Evolutionary conservation across 495 filamentous ascomycete species (phyloP), one percentile per base, ranked within the genome.

Genomic region (Cetradonia linearis): DNA sequence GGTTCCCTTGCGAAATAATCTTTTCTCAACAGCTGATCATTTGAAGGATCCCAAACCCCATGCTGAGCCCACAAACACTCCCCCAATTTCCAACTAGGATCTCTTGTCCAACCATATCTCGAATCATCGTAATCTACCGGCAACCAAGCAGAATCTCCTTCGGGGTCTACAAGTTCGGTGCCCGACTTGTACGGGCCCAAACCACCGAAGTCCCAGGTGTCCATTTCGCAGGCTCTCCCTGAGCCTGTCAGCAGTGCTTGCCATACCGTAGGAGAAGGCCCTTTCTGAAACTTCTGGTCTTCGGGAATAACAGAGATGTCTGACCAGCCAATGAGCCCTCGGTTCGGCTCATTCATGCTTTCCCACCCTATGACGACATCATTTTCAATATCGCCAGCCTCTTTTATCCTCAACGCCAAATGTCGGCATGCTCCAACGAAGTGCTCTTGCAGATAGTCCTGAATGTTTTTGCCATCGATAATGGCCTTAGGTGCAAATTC

Each of bases 11-110:
- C 77, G 66, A 98, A 98, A 71, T 97, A 97, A 67, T 94, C 85
- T 68, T 91, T 93, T 62, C 80, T 82, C 34, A 94, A 71, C 3
- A 98, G 74, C 16, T 80, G 81, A 68, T 96, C 89, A 8, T 78
- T 85, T 0, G 78, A 76, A 9, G 87, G 86, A 68, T 97, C 91
- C 93, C 93, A 98, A 0, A 97, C 83, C 5, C 90, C 91, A 72
- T 97, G 91, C 64, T 97, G 93, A 14, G 94, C 93, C 93, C 93
- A 98, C 33, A 97, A 63, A 69, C 93, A 96, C 71, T 94, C 84
- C 18, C 92, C 94, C 11, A 98, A 72, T 66, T 86, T 93, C 93
- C 93, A 98, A 10, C 75, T 83, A 14, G 87, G 80, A 67, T 93
- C 91, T 63, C 93, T 81, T 64, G 85, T 88, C 84, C 89, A 98